These are phyloP conservation scores for Ascomycota sp. DNA, from an alignment of 2,329 filamentous ascomycete species.

Conservation along the genomic window DNA sequence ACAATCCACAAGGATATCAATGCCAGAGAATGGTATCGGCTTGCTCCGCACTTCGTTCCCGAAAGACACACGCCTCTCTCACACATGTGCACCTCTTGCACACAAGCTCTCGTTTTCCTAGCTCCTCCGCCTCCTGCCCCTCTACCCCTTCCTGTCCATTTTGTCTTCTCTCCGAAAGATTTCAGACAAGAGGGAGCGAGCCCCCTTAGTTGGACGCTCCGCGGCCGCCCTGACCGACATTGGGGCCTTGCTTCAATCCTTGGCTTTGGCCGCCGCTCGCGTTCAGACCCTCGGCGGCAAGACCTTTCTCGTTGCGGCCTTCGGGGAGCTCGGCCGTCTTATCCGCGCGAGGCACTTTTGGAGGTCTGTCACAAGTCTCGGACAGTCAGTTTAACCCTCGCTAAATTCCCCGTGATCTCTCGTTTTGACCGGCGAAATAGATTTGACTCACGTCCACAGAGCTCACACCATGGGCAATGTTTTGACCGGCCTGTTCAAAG, in stretches of 20 bases:
- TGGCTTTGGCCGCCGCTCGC: conserved; percentile 24
- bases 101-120: too few species aligned
- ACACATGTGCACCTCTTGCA: too few species aligned
- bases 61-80: too few species aligned
- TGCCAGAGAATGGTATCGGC: too few species aligned
- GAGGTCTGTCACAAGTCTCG: too few species aligned
- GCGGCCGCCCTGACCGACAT: conserved; percentile 20
- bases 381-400: too few species aligned
- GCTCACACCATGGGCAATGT: conserved; percentile 24
- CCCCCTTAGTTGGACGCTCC: conserved; percentile 3
- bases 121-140: too few species aligned
- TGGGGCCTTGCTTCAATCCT: conserved; percentile 17
- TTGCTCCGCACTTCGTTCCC: too few species aligned
- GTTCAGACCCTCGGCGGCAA: conserved; percentile 15
- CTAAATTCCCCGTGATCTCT: conserved; percentile 1
- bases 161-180: too few species aligned
- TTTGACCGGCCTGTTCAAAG: conserved; percentile 16
- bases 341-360: conserved; percentile 23
- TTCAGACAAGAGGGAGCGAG: too few species aligned
- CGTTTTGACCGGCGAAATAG: background rate
- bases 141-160: too few species aligned
- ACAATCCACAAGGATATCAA: too few species aligned
- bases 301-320: conserved; percentile 19
- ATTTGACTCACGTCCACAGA: conserved; percentile 13
- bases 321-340: conserved; percentile 29